Percentiles rank a stretch among this genome's conserved stretches.
These are phyloP conservation scores for Trichoderma sp. DNA, from an alignment of 2,329 filamentous ascomycete genomes.

Conservation along the genomic window DNA sequence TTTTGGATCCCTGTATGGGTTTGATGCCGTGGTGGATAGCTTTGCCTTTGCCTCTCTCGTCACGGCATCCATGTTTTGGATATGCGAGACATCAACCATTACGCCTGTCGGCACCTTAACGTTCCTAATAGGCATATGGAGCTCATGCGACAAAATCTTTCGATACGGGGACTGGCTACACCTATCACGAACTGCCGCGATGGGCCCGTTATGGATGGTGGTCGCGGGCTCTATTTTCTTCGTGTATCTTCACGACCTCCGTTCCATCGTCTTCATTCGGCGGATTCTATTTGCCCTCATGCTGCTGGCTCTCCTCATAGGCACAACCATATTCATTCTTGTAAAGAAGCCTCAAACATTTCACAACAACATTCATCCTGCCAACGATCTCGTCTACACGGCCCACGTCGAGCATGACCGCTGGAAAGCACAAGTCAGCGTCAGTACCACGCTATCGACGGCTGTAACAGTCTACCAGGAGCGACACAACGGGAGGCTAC, in stretches of 20 bases:
- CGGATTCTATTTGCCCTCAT: conserved; percentile 41
- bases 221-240: conserved; percentile 43
- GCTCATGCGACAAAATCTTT: conserved; percentile 36
- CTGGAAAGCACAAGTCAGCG: conserved; percentile 47
- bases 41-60: conserved; percentile 43
- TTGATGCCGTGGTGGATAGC: conserved; percentile 50
- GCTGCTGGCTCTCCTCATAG: conserved; percentile 38
- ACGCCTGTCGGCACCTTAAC: conserved; percentile 43
- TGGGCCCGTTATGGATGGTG: conserved; percentile 40
- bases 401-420: conserved; percentile 46
- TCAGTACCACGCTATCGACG: conserved; percentile 46
- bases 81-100: conserved; percentile 46
- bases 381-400: conserved; percentile 50
- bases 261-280: conserved; percentile 42
- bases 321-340: conserved; percentile 37
- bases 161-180: conserved; percentile 47
- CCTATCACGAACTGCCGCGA: conserved; percentile 34
- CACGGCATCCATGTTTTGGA: conserved; percentile 45
- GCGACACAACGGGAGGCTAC: conserved; percentile 60
- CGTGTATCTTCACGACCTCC: conserved; percentile 43
- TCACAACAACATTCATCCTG: conserved; percentile 39
- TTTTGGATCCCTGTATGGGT: conserved; percentile 45
- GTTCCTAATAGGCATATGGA: conserved; percentile 41
- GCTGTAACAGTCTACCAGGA: conserved; percentile 51
- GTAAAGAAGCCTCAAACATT: conserved; percentile 32